These are phyloP conservation scores for Penicillium sp. DNA, from an alignment of 2,329 filamentous ascomycete genomes.

Conservation along the genomic window DNA sequence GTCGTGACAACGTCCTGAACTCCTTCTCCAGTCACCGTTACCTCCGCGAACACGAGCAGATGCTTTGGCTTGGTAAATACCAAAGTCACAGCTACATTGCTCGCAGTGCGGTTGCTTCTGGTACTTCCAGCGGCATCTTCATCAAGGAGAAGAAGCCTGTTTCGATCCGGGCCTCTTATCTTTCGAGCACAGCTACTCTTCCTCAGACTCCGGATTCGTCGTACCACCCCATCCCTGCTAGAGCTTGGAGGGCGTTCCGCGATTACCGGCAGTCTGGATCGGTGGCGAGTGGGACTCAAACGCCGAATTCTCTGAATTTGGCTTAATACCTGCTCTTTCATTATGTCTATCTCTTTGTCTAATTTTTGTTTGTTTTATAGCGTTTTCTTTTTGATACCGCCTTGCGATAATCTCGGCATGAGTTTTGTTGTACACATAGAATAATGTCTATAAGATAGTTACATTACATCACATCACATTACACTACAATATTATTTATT, in stretches of 20 bases:
- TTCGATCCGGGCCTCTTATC: not conserved
- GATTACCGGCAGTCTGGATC: not conserved
- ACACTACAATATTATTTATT: not conserved
- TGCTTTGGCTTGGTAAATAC: conserved; percentile 6
- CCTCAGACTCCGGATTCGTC: not conserved
- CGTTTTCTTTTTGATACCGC: not conserved
- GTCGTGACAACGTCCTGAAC: conserved; percentile 3
- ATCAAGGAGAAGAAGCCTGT: not conserved
- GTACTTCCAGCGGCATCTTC: not conserved
- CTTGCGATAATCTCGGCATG: not conserved
- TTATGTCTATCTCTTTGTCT: not conserved
- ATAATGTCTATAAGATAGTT: not conserved
- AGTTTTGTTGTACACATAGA: not conserved
- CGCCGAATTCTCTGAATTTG: not conserved
- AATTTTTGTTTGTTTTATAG: not conserved
- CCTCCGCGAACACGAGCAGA: conserved; percentile 2
- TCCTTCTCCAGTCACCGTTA: conserved; percentile 2
- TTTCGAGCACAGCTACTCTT: not conserved
- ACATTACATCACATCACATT: not conserved
- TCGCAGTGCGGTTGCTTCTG: not conserved
- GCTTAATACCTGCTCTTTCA: not conserved
- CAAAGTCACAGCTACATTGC: conserved; percentile 2
- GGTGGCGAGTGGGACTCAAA: not conserved
- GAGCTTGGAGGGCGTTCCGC: not conserved
- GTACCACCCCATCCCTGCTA: not conserved